A percentile compares a stretch with the other conserved stretches of the same genome.
Evolutionary conservation across 2,329 filamentous ascomycete species (phyloP).

Genomic region (Beauveria caledonica): DNA sequence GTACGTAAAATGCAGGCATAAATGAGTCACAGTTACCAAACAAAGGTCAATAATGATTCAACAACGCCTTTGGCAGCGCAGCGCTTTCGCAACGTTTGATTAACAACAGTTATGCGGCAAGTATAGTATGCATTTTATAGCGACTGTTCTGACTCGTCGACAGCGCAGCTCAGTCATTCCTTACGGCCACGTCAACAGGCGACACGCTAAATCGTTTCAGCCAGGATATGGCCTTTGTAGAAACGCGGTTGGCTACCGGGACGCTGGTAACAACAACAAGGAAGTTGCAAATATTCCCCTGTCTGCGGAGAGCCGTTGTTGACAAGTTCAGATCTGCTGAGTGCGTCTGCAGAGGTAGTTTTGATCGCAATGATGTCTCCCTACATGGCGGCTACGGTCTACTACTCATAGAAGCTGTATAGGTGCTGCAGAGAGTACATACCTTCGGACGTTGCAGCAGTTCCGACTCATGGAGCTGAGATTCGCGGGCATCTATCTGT

Average conservation of each 20-base stretch:
- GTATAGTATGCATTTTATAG: neutral
- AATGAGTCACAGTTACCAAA: neutral
- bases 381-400: constrained; percentile 40
- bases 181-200: constrained; percentile 28
- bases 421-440: constrained; percentile 21
- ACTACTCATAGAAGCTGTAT: constrained; percentile 18
- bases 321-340: constrained; percentile 18
- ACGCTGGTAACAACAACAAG: constrained; percentile 5
- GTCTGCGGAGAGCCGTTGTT: constrained; percentile 18
- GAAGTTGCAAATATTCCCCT: constrained; percentile 24
- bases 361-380: constrained; percentile 38
- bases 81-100: constrained; percentile 16
- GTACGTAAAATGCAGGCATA: neutral
- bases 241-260: constrained; percentile 3
- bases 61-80: constrained; percentile 21
- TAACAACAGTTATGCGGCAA: constrained; percentile 23
- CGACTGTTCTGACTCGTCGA: constrained; percentile 13
- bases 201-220: constrained; percentile 30
- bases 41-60: constrained; percentile 1
- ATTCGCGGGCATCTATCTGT: constrained; percentile 23
- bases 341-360: constrained; percentile 21
- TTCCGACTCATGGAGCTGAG: constrained; percentile 23
- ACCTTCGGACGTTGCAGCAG: constrained; percentile 25
- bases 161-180: constrained; percentile 24
- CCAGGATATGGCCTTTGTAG: constrained; percentile 25